Conservation (phyloP, 106 monocot genomes). For the Cymbidium sinense region DNA sequence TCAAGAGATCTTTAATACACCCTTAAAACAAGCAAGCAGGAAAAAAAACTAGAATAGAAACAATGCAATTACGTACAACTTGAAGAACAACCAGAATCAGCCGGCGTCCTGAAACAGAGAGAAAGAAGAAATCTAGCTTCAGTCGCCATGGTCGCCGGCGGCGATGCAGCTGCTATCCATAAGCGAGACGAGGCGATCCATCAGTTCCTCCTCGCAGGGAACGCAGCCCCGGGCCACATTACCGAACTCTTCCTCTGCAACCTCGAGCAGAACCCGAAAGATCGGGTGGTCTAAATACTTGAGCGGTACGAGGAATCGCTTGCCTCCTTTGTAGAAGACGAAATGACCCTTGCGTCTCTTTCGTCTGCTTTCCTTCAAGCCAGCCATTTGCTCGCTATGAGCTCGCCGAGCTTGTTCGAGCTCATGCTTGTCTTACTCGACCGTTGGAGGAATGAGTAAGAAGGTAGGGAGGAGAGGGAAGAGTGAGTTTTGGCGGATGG, state of each 20-base stretch:
- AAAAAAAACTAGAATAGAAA: background rate
- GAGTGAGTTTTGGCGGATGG: background rate
- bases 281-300: conserved; percentile 21
- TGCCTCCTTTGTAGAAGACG: conserved; percentile 28
- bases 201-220: conserved; percentile 32
- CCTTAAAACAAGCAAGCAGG: background rate
- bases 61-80: background rate
- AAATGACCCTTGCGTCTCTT: conserved; percentile 28
- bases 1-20: too few species aligned
- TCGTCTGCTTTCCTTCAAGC: conserved; percentile 1
- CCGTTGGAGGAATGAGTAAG: too few species aligned
- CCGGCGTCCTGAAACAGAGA: background rate
- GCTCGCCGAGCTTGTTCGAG: conserved; percentile 19
- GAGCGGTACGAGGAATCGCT: conserved; percentile 30
- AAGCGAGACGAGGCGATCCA: conserved; percentile 20
- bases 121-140: background rate
- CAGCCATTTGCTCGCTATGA: conserved; percentile 20
- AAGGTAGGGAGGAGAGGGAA: background rate
- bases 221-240: conserved; percentile 10
- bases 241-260: conserved; percentile 43
- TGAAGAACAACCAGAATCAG: background rate
- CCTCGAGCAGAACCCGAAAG: conserved; percentile 20
- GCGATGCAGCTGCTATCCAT: background rate
- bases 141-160: background rate
- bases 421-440: conserved; percentile 5